phyloP scores from a whole-genome alignment of 306 rosid species.

The Ammopiptanthus mongolicus region DNA sequence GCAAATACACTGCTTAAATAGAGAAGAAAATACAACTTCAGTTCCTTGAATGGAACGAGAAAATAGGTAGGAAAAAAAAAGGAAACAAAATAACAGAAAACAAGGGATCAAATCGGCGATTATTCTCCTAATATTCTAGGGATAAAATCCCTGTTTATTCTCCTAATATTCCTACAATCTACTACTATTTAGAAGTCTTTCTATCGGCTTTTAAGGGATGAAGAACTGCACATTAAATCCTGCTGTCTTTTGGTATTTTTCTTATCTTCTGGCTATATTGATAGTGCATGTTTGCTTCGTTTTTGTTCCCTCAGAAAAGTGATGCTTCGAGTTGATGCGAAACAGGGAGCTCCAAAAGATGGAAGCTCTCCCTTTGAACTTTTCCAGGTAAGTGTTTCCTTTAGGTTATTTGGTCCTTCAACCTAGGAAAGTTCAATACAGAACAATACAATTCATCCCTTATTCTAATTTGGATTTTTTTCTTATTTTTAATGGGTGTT shows the following conservation, averaged over 20 bases:
- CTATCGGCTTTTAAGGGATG: background rate
- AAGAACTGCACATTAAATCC: background rate
- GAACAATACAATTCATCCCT: constrained; percentile 4
- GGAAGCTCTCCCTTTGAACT: constrained; percentile 86
- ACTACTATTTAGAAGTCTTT: background rate
- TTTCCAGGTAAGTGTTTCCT: constrained; percentile 53
- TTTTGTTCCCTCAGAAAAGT: constrained; percentile 42
- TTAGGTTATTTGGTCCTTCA: background rate
- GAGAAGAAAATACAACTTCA: no score
- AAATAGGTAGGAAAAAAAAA: no score
- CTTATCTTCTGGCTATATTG: background rate
- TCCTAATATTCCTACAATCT: background rate
- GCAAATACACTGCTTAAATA: no score
- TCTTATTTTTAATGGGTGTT: background rate
- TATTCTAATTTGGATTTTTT: background rate
- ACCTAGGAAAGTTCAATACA: background rate
- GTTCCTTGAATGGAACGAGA: no score
- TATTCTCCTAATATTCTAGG: no score
- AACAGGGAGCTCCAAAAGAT: constrained; percentile 86
- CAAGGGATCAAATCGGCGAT: no score
- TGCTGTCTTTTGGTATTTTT: background rate
- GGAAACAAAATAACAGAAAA: no score
- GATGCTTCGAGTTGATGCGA: constrained; percentile 90
- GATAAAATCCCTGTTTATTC: no score
- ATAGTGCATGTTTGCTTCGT: constrained; percentile 17